Evolutionary conservation across 2,329 filamentous ascomycete species (phyloP).

Genomic region (Aspergillus phoenicis): DNA sequence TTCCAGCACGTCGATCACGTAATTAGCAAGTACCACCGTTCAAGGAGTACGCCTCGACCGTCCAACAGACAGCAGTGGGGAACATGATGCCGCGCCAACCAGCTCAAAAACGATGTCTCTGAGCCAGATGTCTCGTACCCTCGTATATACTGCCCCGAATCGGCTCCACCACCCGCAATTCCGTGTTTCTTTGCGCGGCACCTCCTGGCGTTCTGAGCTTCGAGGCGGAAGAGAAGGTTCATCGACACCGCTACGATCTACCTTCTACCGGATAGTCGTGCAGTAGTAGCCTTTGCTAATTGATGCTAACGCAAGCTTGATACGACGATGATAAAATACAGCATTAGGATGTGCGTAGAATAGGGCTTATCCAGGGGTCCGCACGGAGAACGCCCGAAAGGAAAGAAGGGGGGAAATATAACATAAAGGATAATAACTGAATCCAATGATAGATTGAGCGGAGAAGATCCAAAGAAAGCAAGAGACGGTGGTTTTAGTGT

Average conservation of each 20-base stretch:
- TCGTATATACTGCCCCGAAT: not conserved
- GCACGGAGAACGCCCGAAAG: too few relatives aligned
- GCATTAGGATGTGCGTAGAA: too few relatives aligned
- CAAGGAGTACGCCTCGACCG: not conserved
- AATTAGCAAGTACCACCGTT: not conserved
- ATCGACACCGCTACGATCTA: not conserved
- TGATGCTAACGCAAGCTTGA: too few relatives aligned
- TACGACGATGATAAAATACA: too few relatives aligned
- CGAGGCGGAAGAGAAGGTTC: not conserved
- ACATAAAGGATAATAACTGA: too few relatives aligned
- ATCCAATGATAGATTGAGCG: too few relatives aligned
- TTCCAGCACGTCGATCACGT: not conserved
- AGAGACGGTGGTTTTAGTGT: too few relatives aligned
- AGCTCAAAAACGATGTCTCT: not conserved
- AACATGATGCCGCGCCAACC: not conserved
- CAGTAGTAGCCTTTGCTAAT: not conserved
- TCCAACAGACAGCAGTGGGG: not conserved
- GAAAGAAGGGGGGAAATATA: too few relatives aligned
- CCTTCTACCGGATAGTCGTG: not conserved
- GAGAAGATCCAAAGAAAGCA: too few relatives aligned
- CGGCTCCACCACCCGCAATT: not conserved
- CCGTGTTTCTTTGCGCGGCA: not conserved
- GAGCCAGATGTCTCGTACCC: not conserved
- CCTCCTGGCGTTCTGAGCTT: not conserved
- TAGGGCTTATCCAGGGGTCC: too few relatives aligned